A percentile compares a stretch with the other conserved stretches of the same genome.
Evolutionary conservation across 352 stramenopile genomes (phyloP).

Genomic region (Aphanomyces invadans): DNA sequence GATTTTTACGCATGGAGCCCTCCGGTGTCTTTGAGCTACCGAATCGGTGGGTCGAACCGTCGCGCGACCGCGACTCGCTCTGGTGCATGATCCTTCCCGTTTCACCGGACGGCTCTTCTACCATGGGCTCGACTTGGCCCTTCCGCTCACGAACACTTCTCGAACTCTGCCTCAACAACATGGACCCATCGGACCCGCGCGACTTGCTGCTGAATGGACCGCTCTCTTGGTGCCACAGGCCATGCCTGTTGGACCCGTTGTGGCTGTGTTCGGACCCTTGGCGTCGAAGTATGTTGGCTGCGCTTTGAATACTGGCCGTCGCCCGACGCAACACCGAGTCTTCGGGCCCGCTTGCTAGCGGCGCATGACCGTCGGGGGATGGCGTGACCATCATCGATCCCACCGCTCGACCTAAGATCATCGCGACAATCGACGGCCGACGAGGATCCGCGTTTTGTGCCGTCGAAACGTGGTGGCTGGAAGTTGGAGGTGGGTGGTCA

Average conservation of each 20-base stretch:
- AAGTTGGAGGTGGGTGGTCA: background rate
- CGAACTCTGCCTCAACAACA: background rate
- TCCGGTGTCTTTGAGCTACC: background rate
- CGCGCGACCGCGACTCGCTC: background rate
- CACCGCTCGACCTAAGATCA: no score
- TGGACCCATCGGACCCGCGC: background rate
- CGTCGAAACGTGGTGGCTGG: no score
- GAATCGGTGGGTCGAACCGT: background rate
- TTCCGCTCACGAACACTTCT: background rate
- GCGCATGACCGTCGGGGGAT: no score
- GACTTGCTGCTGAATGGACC: background rate
- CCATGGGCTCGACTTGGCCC: background rate
- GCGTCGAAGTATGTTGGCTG: background rate
- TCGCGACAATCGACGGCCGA: no score
- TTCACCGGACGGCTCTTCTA: no score
- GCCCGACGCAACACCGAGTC: background rate
- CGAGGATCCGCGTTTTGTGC: no score
- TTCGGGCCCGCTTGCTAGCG: background rate
- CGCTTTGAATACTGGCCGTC: background rate
- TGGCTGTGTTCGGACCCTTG: background rate
- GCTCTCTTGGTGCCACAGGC: background rate
- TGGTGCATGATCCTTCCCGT: no score
- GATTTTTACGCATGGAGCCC: background rate
- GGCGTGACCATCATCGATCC: background rate
- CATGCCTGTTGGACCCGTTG: background rate